Conservation (phyloP, 805 yeast species). For the Suhomyces sp. region DNA sequence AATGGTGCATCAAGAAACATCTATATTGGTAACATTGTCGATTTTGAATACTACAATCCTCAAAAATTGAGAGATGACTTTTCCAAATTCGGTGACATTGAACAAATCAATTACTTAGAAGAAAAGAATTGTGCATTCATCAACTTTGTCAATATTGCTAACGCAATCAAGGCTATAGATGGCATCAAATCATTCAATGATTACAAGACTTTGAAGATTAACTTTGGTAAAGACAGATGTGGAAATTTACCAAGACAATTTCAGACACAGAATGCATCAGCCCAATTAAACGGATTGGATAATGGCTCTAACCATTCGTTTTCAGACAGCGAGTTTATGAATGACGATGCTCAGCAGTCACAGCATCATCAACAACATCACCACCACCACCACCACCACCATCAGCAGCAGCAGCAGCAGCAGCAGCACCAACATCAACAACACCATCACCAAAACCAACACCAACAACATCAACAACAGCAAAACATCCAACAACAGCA, state of each 20-base stretch:
- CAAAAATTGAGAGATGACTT: slow-evolving; percentile 69
- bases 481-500: slow-evolving; percentile 5
- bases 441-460: neutral
- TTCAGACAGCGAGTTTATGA: slow-evolving; percentile 22
- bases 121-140: slow-evolving; percentile 89
- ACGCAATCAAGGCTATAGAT: slow-evolving; percentile 89
- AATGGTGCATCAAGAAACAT: slow-evolving; percentile 94
- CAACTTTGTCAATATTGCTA: slow-evolving; percentile 85
- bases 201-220: slow-evolving; percentile 67
- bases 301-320: slow-evolving; percentile 17
- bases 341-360: slow-evolving; percentile 16
- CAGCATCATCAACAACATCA: slow-evolving; percentile 8
- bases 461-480: neutral
- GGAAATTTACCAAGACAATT: slow-evolving; percentile 89
- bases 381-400: slow-evolving; percentile 3
- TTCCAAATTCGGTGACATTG: slow-evolving; percentile 85
- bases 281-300: slow-evolving; percentile 11
- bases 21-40: slow-evolving; percentile 70
- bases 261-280: slow-evolving; percentile 13
- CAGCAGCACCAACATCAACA: slow-evolving; percentile 5
- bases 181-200: slow-evolving; percentile 76
- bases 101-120: slow-evolving; percentile 83
- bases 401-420: slow-evolving; percentile 1
- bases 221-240: slow-evolving; percentile 55
- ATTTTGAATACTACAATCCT: slow-evolving; percentile 50